phyloP scores from a whole-genome alignment of 257 asterid genomes.

The Solanum chiquidenum region DNA sequence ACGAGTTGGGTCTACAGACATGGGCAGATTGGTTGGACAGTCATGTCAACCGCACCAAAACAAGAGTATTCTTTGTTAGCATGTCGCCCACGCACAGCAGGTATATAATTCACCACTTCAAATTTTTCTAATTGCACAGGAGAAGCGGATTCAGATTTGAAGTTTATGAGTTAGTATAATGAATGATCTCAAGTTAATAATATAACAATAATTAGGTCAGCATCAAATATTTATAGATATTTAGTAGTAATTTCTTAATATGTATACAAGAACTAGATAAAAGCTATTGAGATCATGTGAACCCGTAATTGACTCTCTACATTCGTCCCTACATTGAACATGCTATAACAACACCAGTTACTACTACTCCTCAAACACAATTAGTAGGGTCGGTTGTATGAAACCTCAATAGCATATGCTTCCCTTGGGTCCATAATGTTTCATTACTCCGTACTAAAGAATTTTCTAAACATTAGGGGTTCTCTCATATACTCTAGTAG shows the following conservation, averaged over 20 bases:
- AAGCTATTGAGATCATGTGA: not conserved
- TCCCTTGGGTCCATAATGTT: not conserved
- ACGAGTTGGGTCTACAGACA: conserved; percentile 44
- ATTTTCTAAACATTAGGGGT: not conserved
- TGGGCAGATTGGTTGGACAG: conserved; percentile 58
- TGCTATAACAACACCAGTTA: not conserved
- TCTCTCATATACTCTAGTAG: not conserved
- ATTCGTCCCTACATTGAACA: not conserved
- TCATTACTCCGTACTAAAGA: not conserved
- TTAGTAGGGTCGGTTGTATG: not conserved
- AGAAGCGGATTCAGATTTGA: not conserved
- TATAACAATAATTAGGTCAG: not conserved
- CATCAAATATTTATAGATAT: not conserved
- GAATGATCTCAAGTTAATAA: not conserved
- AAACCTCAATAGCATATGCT: not conserved
- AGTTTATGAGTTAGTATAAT: not conserved
- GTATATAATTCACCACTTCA: conserved; percentile 7
- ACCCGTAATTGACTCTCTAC: not conserved
- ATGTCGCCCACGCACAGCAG: conserved; percentile 37
- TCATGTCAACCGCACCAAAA: conserved; percentile 42
- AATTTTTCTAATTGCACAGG: not conserved
- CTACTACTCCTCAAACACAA: not conserved
- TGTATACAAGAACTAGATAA: not conserved
- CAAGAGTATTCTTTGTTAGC: conserved; percentile 47
- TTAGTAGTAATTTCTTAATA: not conserved